These are phyloP conservation scores for Aspergillus pseudoglaucus DNA, from an alignment of 2,329 filamentous ascomycete genomes.

Conservation along the genomic window DNA sequence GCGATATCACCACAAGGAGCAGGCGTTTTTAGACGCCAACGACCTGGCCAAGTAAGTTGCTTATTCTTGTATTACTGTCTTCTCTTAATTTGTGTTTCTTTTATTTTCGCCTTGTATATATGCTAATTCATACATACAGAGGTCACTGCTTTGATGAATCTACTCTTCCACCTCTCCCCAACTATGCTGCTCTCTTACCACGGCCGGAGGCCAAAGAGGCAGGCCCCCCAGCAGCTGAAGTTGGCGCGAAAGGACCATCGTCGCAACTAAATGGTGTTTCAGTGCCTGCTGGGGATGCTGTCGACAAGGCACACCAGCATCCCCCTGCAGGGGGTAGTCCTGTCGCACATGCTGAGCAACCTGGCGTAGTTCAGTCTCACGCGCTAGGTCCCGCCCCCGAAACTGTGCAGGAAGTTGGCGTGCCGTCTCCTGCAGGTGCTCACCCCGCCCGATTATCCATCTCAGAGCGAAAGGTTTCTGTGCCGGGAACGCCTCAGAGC, in stretches of 20 bases:
- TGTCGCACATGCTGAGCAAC: conserved; percentile 6
- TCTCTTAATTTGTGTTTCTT: background rate
- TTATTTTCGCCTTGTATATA: conserved; percentile 6
- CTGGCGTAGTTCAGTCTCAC: conserved; percentile 6
- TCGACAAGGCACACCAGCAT: conserved; percentile 2
- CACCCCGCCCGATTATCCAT: conserved; percentile 51
- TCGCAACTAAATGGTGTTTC: conserved; percentile 11
- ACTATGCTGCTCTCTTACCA: conserved; percentile 23
- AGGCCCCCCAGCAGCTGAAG: conserved; percentile 32
- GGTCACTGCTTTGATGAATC: conserved; percentile 52
- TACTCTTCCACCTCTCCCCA: conserved; percentile 42
- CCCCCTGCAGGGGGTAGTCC: conserved; percentile 5
- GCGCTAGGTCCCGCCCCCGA: conserved; percentile 8
- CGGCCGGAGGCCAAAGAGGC: conserved; percentile 19
- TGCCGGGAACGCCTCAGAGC: conserved; percentile 18
- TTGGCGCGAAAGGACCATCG: conserved; percentile 23
- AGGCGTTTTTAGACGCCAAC: conserved; percentile 52
- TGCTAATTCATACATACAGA: conserved; percentile 33
- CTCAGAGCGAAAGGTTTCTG: conserved; percentile 9
- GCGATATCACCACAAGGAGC: conserved; percentile 44
- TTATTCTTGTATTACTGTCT: conserved; percentile 5
- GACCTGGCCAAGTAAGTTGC: conserved; percentile 50
- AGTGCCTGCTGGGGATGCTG: conserved; percentile 5
- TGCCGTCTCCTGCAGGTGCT: conserved; percentile 15
- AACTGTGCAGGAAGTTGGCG: conserved; percentile 7